Base-by-base conservation (phyloP, 768 basidiomycete species). In the Guyanaporus albipodus region DNA sequence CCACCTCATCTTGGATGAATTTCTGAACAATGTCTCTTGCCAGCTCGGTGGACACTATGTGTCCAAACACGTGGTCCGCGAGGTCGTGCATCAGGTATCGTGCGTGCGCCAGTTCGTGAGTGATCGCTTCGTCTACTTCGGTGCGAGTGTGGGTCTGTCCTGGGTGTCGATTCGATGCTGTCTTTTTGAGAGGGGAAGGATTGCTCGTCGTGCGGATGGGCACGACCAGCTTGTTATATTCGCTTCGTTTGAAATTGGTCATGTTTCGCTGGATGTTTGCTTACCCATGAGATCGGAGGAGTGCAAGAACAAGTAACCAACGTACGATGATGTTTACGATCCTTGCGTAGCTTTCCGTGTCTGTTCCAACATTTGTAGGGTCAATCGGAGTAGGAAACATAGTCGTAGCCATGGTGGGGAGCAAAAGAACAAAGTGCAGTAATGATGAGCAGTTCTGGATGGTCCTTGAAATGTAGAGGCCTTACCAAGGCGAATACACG, bases 31-130 rank as follows among this genome's bases (percentile, higher is more conserved):
- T 50, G 9, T 53, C 48, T 12, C 21, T 29, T 3, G 48, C 44
- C 22, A 50, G 4, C 6, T 31, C 21, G 0, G 48, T 53, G 17
- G 39, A 42, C 0, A 50, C 36, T 7, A 38, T 26, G 10, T 45
- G 31, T 2, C 45, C 49, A 2, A 53, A 36, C 1, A 48, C 36
- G 1, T 52, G 55, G 22, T 54, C 50, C 1, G 55, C 54, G 5
- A 57, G 53, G 34, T 59, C 55, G 2, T 52, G 11, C 12, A 41
- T 29, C 6, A 52, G n/a, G 17, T 38, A 46, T 2, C 42, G 53
- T 19, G 41, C 55, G 6, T 32, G 35, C 2, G 27, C 48, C 21
- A 54, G 43, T 34, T 54, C 53, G 24, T 37, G 22, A 4, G 34
- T 19, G 7, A 59, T 28, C 8, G 42, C 48, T 2, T 12, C 17